phyloP scores from a whole-genome alignment of 768 basidiomycete species.

The Termitomyces heimii region DNA sequence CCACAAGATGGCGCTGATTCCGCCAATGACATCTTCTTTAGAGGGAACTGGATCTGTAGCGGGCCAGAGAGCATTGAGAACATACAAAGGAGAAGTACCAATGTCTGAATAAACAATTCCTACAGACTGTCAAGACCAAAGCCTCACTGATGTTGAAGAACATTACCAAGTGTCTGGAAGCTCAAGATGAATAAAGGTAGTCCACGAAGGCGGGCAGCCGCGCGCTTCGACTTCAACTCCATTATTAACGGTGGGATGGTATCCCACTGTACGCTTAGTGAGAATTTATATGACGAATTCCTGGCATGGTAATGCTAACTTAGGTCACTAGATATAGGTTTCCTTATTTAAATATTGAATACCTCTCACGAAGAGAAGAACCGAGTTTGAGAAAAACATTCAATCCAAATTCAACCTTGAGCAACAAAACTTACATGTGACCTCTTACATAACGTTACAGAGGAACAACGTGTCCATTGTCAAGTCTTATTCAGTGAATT shows the following conservation, averaged over 20 bases:
- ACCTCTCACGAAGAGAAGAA: too few species aligned
- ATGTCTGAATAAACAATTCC: constrained; percentile 46
- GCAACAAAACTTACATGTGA: not conserved
- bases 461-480: too few species aligned
- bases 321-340: too few species aligned
- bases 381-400: too few species aligned
- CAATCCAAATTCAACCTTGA: too few species aligned
- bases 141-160: not conserved
- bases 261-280: not conserved
- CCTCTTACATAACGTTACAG: not conserved
- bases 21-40: constrained; percentile 58
- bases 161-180: constrained; percentile 9
- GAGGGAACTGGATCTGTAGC: constrained; percentile 38
- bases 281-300: not conserved
- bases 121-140: constrained; percentile 10
- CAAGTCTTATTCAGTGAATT: not conserved
- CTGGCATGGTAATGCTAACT: not conserved
- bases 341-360: too few species aligned
- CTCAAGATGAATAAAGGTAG: constrained; percentile 6
- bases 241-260: too few species aligned
- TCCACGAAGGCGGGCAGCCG: constrained; percentile 4
- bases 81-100: constrained; percentile 60
- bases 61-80: constrained; percentile 61
- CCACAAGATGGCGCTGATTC: constrained; percentile 61
- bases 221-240: constrained; percentile 1